Evolutionary conservation across 2,329 filamentous ascomycete genomes (phyloP).

Genomic region (Zasmidium angulare): DNA sequence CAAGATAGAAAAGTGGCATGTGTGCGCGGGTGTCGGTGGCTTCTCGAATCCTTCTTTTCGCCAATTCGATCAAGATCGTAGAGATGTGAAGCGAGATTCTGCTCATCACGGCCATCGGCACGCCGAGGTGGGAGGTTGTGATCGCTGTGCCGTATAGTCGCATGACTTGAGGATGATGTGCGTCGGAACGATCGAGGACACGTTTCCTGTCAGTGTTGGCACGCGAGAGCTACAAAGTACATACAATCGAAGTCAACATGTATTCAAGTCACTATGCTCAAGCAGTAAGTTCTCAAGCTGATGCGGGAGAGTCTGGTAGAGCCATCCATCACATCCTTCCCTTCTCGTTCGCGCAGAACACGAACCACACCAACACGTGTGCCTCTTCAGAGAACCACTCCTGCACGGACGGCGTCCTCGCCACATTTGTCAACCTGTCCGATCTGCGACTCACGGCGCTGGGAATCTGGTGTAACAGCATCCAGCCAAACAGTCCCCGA

Average conservation of each 20-base stretch:
- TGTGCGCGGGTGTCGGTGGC: background rate
- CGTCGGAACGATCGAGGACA: background rate
- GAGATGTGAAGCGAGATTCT: no score
- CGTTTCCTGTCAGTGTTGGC: background rate
- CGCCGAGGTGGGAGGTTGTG: no score
- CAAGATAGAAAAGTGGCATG: no score
- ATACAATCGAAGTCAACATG: no score
- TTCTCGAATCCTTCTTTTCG: background rate
- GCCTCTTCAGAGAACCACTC: background rate
- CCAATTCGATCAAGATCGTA: no score
- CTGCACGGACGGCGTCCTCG: background rate
- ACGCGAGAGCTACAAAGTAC: background rate
- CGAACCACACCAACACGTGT: background rate
- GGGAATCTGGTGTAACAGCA: background rate
- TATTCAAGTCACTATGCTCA: no score
- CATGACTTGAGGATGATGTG: background rate
- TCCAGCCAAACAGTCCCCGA: background rate
- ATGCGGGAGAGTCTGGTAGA: no score
- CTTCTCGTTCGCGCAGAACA: background rate
- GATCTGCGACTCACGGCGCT: background rate
- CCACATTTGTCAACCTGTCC: background rate
- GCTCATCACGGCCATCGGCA: no score
- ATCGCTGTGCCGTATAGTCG: background rate
- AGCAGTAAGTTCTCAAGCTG: no score
- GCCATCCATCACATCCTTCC: no score